Base-by-base conservation (phyloP, 2,329 filamentous ascomycete genomes). In the Ophiocordyceps australis region DNA sequence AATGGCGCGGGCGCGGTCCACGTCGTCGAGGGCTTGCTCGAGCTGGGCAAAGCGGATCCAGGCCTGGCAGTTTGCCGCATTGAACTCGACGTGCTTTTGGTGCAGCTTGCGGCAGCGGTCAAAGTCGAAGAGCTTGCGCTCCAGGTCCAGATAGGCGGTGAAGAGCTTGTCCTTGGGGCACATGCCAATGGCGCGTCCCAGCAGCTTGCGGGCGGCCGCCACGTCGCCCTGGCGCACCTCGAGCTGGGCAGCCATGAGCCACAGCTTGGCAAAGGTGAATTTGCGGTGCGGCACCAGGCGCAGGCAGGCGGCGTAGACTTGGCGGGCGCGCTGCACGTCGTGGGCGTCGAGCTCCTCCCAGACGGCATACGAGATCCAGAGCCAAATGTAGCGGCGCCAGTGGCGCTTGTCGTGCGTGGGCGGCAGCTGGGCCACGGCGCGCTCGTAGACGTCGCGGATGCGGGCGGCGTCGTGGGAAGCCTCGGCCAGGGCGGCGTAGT, bases 11-110 rank as follows among this genome's bases (percentile, higher is more conserved):
- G 81, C 74, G 17, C 89, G 76, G 13, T 92, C 83, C 4, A 85
- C 54, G 41, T 98, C 89, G 44, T 94, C 85, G 6, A 98, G 62
- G 1, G 80, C 83, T 18, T 83, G 73, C 50, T 98, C 89, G 17
- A 98, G 62, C 50, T 94, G 82, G 2, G 89, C 82, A 50, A 92
- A 98, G 40, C 82, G 78, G 50, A 95, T 92, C 89, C 89, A 98
- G 1, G 85, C 83, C 50, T 86, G 77, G 42, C 74, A 80, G 50
- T 94, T 95, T 31, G 79, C 66, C 3, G 83, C 62, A 47, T 94
- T 93, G 70, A 76, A 94, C 45, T 89, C 74, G 30, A 95, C 73
- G 50, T 91, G 82, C 50, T 95, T 95, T 53, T 86, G 75, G 55
- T 92, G 94, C 14, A 98, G 63, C 16, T 72, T 91, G 28, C 89